phyloP scores from a whole-genome alignment of 257 asterid genomes.

The Paulownia fortunei region DNA sequence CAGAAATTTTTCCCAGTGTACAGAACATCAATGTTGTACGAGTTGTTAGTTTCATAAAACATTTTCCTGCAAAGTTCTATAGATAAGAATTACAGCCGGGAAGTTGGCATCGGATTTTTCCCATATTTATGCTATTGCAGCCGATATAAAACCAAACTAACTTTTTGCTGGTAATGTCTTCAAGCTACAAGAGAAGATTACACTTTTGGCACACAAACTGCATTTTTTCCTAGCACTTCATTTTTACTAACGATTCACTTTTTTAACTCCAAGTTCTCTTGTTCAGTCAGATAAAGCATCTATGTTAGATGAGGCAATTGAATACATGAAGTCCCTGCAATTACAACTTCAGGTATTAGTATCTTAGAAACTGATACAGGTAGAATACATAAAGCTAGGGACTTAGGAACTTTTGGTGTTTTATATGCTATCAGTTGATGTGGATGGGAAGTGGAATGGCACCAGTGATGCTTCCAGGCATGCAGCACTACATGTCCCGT shows the following conservation, averaged over 20 bases:
- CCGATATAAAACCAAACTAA: too few relatives aligned
- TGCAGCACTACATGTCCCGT: conserved; percentile 77
- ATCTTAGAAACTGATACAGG: background rate
- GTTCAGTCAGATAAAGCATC: conserved; percentile 89
- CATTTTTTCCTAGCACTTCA: too few relatives aligned
- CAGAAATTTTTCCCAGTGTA: too few relatives aligned
- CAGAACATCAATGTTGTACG: too few relatives aligned
- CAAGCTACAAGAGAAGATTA: too few relatives aligned
- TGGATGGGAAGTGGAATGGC: conserved; percentile 94
- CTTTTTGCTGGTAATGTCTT: too few relatives aligned
- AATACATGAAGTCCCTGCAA: conserved; percentile 88
- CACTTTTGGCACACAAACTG: too few relatives aligned
- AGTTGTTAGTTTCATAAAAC: too few relatives aligned
- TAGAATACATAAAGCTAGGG: background rate
- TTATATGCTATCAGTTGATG: conserved; percentile 56
- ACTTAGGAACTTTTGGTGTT: background rate
- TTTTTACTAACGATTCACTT: background rate
- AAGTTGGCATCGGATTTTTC: too few relatives aligned
- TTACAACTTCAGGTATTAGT: conserved; percentile 75
- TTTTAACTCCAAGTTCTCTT: background rate
- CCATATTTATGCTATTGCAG: too few relatives aligned
- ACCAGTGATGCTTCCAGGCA: conserved; percentile 70
- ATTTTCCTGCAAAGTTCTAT: too few relatives aligned
- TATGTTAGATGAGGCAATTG: conserved; percentile 86
- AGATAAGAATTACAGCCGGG: too few relatives aligned